Evolutionary conservation across 2,329 filamentous ascomycete species (phyloP).

Genomic region (Pseudocercospora musae): DNA sequence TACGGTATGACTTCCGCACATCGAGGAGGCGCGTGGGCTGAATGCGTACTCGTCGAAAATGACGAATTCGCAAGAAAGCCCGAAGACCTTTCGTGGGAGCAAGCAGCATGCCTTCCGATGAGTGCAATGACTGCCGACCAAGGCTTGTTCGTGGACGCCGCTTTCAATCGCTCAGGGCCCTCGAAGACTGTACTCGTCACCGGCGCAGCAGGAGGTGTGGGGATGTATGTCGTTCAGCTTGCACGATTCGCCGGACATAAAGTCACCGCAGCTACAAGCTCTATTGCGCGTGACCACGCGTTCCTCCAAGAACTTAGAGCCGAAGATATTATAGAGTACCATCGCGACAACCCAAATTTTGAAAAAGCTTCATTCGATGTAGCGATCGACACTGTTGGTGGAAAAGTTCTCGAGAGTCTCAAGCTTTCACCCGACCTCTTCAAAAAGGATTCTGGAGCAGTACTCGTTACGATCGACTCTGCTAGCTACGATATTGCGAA

Average conservation of each 20-base stretch:
- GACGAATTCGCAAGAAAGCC: conserved; percentile 39
- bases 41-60: conserved; percentile 35
- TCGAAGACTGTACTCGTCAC: conserved; percentile 39
- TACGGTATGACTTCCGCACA: conserved; percentile 34
- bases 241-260: conserved; percentile 37
- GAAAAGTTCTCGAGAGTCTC: neutral
- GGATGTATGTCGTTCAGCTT: conserved; percentile 42
- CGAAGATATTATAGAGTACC: conserved; percentile 41
- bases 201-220: conserved; percentile 42
- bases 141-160: conserved; percentile 35
- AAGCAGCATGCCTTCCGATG: conserved; percentile 41
- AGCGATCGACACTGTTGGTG: conserved; percentile 10
- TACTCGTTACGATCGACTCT: neutral
- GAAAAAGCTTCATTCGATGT: conserved; percentile 10
- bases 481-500: neutral
- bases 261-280: conserved; percentile 38
- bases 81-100: conserved; percentile 33
- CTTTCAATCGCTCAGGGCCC: conserved; percentile 9
- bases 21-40: conserved; percentile 32
- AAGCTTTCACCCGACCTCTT: neutral
- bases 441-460: neutral
- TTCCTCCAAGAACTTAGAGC: conserved; percentile 37
- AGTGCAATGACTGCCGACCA: conserved; percentile 44
- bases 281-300: conserved; percentile 31
- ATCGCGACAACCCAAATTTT: neutral